phyloP scores from a whole-genome alignment of 805 yeast genomes.

The Starmerella apis region DNA sequence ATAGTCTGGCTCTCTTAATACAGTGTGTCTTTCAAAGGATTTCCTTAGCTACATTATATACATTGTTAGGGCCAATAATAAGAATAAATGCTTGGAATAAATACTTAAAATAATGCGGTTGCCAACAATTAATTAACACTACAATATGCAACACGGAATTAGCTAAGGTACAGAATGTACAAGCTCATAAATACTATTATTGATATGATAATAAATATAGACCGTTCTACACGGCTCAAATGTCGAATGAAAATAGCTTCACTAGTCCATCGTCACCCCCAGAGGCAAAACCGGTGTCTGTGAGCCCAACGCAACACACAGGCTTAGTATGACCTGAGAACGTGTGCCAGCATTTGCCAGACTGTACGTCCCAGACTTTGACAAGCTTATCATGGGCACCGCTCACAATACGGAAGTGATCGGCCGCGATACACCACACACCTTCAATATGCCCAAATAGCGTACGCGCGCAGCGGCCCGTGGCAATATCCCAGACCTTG shows the following conservation, averaged over 20 bases:
- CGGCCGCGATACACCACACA: conserved; percentile 94
- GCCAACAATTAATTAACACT: too few species aligned
- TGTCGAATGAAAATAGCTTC: conserved; percentile 67
- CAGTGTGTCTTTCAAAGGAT: too few species aligned
- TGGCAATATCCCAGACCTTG: conserved; percentile 78
- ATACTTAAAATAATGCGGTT: too few species aligned
- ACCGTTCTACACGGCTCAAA: too few species aligned
- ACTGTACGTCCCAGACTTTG: conserved; percentile 92
- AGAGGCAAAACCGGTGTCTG: conserved; percentile 80
- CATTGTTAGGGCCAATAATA: too few species aligned
- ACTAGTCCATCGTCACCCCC: conserved; percentile 85
- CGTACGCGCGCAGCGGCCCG: conserved; percentile 83
- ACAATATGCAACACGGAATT: too few species aligned
- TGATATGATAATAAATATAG: not conserved
- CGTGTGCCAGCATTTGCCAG: conserved; percentile 89
- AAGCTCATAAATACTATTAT: not conserved
- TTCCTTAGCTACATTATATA: too few species aligned
- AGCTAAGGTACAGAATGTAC: conserved; percentile 6
- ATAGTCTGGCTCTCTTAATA: too few species aligned
- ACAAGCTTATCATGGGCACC: conserved; percentile 89
- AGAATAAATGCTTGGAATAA: too few species aligned
- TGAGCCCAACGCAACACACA: conserved; percentile 60
- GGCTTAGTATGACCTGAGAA: conserved; percentile 60
- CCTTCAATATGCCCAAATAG: conserved; percentile 98
- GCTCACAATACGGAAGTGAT: conserved; percentile 83